Percentiles rank a stretch among this genome's conserved stretches.
These are phyloP conservation scores for Yarrowia galli DNA, from an alignment of 1,139 yeast genomes.

Conservation along the genomic window DNA sequence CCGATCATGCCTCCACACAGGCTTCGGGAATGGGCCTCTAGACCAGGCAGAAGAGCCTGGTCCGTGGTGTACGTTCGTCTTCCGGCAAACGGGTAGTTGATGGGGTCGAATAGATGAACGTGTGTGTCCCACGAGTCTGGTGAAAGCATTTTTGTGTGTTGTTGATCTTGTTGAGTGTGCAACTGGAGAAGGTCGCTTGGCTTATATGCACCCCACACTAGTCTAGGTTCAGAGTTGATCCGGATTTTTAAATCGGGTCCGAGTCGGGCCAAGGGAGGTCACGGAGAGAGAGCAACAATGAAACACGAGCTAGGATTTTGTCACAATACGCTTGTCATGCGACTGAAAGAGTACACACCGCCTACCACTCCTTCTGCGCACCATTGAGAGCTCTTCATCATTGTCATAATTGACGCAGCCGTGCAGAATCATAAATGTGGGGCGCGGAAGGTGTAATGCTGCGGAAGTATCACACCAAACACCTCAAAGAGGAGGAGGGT, in stretches of 20 bases:
- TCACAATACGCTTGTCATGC: neutral
- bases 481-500: neutral
- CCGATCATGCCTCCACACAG: slow-evolving; percentile 31
- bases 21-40: slow-evolving; percentile 18
- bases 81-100: slow-evolving; percentile 30
- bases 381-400: neutral
- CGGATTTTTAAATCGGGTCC: slow-evolving; percentile 13
- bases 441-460: neutral
- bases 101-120: slow-evolving; percentile 33
- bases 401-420: neutral
- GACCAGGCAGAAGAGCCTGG: slow-evolving; percentile 18
- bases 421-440: slow-evolving; percentile 9
- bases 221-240: slow-evolving; percentile 21
- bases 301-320: neutral
- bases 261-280: neutral
- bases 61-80: slow-evolving; percentile 18
- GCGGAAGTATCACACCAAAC: neutral
- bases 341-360: neutral
- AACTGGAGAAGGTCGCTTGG: slow-evolving; percentile 7
- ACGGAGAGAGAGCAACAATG: neutral
- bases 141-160: slow-evolving; percentile 18
- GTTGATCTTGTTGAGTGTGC: neutral
- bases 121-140: slow-evolving; percentile 38
- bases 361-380: neutral
- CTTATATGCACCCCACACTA: slow-evolving; percentile 27